These are phyloP conservation scores for Aspergillus sclerotioniger DNA, from an alignment of 495 filamentous ascomycete genomes.

Conservation along the genomic window DNA sequence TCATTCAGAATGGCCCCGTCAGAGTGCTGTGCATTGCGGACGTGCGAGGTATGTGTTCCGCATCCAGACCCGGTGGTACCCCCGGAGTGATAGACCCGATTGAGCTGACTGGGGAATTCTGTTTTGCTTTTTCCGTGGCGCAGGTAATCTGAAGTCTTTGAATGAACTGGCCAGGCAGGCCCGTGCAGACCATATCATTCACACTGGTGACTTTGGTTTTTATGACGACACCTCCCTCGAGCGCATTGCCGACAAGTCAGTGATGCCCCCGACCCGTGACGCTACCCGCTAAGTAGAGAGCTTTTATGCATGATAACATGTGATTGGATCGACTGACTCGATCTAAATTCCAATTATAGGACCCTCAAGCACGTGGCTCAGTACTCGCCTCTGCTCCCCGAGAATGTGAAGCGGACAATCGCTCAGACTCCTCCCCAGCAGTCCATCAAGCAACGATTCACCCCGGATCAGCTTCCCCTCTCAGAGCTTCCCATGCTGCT, in stretches of 20 bases:
- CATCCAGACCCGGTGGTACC: neutral
- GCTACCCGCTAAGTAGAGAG: neutral
- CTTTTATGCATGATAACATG: conserved; percentile 1
- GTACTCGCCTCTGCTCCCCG: conserved; percentile 91
- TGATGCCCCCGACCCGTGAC: conserved; percentile 15
- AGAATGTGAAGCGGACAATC: conserved; percentile 83
- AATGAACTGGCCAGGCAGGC: conserved; percentile 95
- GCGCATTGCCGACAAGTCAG: conserved; percentile 98
- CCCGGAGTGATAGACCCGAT: neutral
- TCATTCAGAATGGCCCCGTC: conserved; percentile 81
- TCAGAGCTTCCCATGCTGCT: conserved; percentile 94
- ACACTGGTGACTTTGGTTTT: conserved; percentile 99
- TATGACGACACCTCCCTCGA: conserved; percentile 96
- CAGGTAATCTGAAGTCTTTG: conserved; percentile 91
- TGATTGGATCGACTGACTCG: conserved; percentile 13
- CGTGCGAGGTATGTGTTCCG: conserved; percentile 73
- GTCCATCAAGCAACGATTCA: conserved; percentile 78
- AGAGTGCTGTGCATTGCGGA: conserved; percentile 95
- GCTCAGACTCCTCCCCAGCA: conserved; percentile 59
- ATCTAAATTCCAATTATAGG: conserved; percentile 47
- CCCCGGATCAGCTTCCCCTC: conserved; percentile 78
- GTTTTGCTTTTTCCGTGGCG: conserved; percentile 24
- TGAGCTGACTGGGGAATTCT: conserved; percentile 15
- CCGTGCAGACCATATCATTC: conserved; percentile 91
- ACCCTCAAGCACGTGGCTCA: conserved; percentile 97